phyloP scores from a whole-genome alignment of 495 filamentous ascomycete genomes.

The Penicillium steckii region DNA sequence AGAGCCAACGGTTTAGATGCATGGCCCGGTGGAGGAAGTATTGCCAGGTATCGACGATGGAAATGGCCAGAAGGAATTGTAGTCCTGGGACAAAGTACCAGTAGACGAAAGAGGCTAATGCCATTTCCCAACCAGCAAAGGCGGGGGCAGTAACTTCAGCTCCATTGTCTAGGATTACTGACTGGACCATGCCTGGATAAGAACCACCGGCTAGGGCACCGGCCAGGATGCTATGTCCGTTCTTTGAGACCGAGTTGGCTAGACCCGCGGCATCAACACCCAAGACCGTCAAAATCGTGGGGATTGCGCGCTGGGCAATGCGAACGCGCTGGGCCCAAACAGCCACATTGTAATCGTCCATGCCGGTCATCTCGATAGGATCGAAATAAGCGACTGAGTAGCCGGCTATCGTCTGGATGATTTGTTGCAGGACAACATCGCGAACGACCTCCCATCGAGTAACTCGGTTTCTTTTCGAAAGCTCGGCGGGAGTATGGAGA shows the following conservation, averaged over 20 bases:
- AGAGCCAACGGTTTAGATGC: conserved; percentile 95
- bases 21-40: conserved; percentile 94
- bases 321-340: conserved; percentile 77
- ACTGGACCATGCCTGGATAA: conserved; percentile 55
- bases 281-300: conserved; percentile 48
- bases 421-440: conserved; percentile 85
- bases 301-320: conserved; percentile 66
- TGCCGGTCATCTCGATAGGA: conserved; percentile 61
- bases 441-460: conserved; percentile 76
- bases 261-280: conserved; percentile 42
- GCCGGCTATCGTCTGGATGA: conserved; percentile 75
- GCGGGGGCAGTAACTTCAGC: conserved; percentile 35
- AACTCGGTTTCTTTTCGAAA: conserved; percentile 82
- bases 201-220: conserved; percentile 69
- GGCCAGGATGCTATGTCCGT: conserved; percentile 61
- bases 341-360: conserved; percentile 78
- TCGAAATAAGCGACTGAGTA: conserved; percentile 63
- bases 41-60: conserved; percentile 89
- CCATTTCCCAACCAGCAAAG: conserved; percentile 66
- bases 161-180: conserved; percentile 32
- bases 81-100: conserved; percentile 70
- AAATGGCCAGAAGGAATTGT: conserved; percentile 71
- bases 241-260: conserved; percentile 35
- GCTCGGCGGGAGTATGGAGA: conserved; percentile 87
- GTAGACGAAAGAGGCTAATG: conserved; percentile 72